Conservation (phyloP, 2,329 filamentous ascomycete species). For the Ceratocystis diversiconidia region DNA sequence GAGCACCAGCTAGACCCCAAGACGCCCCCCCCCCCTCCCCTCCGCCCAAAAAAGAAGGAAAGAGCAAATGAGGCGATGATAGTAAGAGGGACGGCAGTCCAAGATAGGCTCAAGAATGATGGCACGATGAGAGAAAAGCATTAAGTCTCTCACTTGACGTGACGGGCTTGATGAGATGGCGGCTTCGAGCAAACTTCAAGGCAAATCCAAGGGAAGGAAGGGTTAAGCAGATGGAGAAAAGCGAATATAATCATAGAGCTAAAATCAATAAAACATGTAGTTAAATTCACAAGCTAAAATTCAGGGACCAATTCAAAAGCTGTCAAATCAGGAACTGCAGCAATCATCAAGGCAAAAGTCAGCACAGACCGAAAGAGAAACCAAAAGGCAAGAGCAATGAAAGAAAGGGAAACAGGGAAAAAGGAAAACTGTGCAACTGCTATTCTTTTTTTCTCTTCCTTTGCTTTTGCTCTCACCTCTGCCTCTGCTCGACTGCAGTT, state of each 20-base stretch:
- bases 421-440: neutral
- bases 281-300: neutral
- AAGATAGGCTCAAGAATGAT: neutral
- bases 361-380: neutral
- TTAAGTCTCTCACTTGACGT: neutral
- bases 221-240: neutral
- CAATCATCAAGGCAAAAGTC: constrained; percentile 1
- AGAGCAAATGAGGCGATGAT: neutral
- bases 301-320: constrained; percentile 3
- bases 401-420: neutral
- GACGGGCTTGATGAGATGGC: neutral
- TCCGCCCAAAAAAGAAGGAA: neutral
- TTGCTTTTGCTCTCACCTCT: neutral
- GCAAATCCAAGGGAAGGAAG: neutral
- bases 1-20: neutral
- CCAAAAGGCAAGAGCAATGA: neutral
- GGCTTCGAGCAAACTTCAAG: neutral
- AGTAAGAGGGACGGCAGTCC: neutral
- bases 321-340: constrained; percentile 5
- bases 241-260: neutral
- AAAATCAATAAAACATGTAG: neutral
- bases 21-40: neutral
- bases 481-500: neutral
- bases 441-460: neutral
- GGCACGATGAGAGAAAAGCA: neutral